A percentile compares a stretch with the other conserved stretches of the same genome.
phyloP scores from a whole-genome alignment of 768 basidiomycete genomes.

The Termitomyces bulborhizus region DNA sequence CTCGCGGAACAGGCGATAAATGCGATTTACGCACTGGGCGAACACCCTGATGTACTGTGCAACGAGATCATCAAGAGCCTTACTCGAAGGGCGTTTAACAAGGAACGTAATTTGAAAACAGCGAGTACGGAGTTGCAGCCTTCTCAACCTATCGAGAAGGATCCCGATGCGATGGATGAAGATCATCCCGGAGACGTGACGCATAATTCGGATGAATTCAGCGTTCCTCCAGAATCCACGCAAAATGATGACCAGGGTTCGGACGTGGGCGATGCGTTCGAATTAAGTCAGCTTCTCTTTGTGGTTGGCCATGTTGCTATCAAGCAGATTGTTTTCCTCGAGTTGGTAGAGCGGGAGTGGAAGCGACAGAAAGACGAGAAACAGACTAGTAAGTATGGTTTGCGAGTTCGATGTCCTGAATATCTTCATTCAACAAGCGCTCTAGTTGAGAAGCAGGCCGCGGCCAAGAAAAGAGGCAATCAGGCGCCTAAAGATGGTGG shows the following conservation, averaged over 20 bases:
- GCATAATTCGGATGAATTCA: slow-evolving; percentile 22
- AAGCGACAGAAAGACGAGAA: slow-evolving; percentile 94
- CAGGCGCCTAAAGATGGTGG: slow-evolving; percentile 57
- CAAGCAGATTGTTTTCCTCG: slow-evolving; percentile 95
- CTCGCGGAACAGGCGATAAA: slow-evolving; percentile 97
- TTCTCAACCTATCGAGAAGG: slow-evolving; percentile 20
- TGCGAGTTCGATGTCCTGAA: not conserved
- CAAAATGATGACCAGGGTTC: slow-evolving; percentile 26
- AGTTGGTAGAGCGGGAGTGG: slow-evolving; percentile 92
- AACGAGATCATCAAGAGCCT: slow-evolving; percentile 76
- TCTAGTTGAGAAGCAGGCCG: slow-evolving; percentile 56
- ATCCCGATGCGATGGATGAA: slow-evolving; percentile 51
- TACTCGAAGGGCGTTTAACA: slow-evolving; percentile 63
- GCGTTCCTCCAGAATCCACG: slow-evolving; percentile 21
- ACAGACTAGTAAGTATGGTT: slow-evolving; percentile 51
- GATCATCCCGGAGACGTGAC: slow-evolving; percentile 35
- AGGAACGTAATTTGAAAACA: slow-evolving; percentile 21
- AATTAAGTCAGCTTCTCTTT: slow-evolving; percentile 90
- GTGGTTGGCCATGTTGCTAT: slow-evolving; percentile 95
- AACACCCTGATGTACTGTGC: slow-evolving; percentile 86
- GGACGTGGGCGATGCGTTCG: slow-evolving; percentile 77
- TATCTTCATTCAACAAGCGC: not conserved
- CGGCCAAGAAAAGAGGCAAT: slow-evolving; percentile 23
- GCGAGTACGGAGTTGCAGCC: slow-evolving; percentile 10
- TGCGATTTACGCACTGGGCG: slow-evolving; percentile 89